phyloP scores from a whole-genome alignment of 331 rosid species.

The Malus hybrid region DNA sequence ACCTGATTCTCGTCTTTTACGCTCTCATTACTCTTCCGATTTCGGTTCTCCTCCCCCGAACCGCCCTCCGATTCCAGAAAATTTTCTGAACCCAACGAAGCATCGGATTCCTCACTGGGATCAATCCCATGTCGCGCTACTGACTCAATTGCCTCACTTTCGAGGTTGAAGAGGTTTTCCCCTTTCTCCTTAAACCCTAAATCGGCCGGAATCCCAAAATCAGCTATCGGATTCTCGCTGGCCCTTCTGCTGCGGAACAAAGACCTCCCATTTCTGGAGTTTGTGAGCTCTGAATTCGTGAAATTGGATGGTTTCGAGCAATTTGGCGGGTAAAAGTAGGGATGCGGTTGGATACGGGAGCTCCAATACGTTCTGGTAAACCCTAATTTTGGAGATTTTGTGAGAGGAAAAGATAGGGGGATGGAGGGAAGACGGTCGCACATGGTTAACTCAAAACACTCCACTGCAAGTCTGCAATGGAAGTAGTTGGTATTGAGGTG shows the following conservation, averaged over 20 bases:
- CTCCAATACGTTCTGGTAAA: slow-evolving; percentile 6
- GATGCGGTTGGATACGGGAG: slow-evolving; percentile 9
- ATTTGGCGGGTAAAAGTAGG: background rate
- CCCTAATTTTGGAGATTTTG: slow-evolving; percentile 25
- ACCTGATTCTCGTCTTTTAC: slow-evolving; percentile 32
- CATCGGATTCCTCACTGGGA: slow-evolving; percentile 5
- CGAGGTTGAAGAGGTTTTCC: slow-evolving; percentile 20
- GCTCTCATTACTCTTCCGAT: slow-evolving; percentile 1
- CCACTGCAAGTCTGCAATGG: background rate
- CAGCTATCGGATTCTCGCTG: slow-evolving; percentile 15
- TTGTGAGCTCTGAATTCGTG: background rate
- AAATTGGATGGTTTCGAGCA: background rate
- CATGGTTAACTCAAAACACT: slow-evolving; percentile 18
- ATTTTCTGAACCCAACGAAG: slow-evolving; percentile 10
- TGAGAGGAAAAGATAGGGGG: slow-evolving; percentile 22
- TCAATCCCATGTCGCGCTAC: background rate
- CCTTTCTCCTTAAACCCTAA: slow-evolving; percentile 41
- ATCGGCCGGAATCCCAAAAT: slow-evolving; percentile 26
- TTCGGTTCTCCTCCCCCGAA: slow-evolving; percentile 1
- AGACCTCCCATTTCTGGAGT: slow-evolving; percentile 8
- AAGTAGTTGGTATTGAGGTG: background rate
- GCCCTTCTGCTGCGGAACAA: background rate
- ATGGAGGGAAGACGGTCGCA: slow-evolving; percentile 31
- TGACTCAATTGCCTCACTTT: background rate
- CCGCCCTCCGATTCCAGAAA: slow-evolving; percentile 16